Evolutionary conservation across 2,329 filamentous ascomycete species (phyloP).

Genomic region (Colletotrichum trifolii): DNA sequence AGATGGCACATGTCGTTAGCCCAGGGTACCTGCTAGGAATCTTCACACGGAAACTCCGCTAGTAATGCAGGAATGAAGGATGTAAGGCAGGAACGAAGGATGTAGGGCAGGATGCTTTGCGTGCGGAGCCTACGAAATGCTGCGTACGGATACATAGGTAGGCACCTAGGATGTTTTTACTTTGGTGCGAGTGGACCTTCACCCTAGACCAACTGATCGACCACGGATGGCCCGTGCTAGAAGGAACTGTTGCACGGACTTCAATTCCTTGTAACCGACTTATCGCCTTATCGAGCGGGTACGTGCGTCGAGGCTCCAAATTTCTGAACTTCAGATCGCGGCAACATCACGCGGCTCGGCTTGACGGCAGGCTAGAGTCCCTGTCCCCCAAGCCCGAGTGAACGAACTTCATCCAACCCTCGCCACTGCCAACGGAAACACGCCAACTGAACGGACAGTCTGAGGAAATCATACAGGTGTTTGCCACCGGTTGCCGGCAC

Average conservation of each 20-base stretch:
- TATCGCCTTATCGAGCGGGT: constrained; percentile 31
- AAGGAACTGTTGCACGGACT: constrained; percentile 3
- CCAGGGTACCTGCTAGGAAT: too few relatives aligned
- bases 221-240: constrained; percentile 19
- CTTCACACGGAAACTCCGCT: too few relatives aligned
- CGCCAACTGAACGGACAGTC: not conserved
- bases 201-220: constrained; percentile 30
- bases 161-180: too few relatives aligned
- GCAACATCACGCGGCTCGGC: constrained; percentile 2
- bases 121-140: not conserved
- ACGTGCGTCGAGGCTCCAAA: constrained; percentile 30
- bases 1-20: too few relatives aligned
- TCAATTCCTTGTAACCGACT: constrained; percentile 26
- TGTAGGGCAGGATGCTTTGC: constrained; percentile 20
- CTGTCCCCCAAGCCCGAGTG: not conserved
- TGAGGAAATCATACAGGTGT: not conserved
- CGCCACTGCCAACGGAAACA: too few relatives aligned
- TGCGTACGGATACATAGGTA: not conserved
- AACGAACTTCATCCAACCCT: too few relatives aligned
- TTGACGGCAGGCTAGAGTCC: constrained; percentile 1
- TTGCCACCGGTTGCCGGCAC: constrained; percentile 5
- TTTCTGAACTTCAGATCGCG: constrained; percentile 20
- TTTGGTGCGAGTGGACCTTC: constrained; percentile 5
- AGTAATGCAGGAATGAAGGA: too few relatives aligned
- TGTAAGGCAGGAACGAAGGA: not conserved